Percentiles rank a stretch among this genome's conserved stretches.
These are phyloP conservation scores for Magnolia kwangsiensis DNA, from an alignment of 164 flowering plant genomes.

Conservation along the genomic window DNA sequence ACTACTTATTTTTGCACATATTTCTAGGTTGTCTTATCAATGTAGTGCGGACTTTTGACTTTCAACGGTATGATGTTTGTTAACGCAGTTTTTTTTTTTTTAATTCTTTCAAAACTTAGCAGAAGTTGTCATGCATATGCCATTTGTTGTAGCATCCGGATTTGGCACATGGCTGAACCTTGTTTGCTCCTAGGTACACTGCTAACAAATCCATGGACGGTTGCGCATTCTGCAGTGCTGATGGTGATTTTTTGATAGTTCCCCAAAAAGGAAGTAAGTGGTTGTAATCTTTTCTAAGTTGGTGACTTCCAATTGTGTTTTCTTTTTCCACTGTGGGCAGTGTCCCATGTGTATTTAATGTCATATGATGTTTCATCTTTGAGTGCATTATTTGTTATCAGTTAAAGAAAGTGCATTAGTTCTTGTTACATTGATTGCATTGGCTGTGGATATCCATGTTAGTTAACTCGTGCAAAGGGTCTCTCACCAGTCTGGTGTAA, in stretches of 20 bases:
- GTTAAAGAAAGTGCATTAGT: neutral
- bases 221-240: constrained; percentile 93
- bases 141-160: neutral
- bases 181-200: constrained; percentile 57
- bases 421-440: neutral
- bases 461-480: neutral
- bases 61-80: neutral
- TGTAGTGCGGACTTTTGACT: neutral
- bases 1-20: neutral
- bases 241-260: constrained; percentile 94
- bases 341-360: neutral
- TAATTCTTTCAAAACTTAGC: too few relatives aligned
- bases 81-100: too few relatives aligned
- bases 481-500: neutral
- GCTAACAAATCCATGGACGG: constrained; percentile 90
- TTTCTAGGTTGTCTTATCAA: neutral
- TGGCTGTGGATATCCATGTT: neutral
- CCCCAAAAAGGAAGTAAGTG: constrained; percentile 94
- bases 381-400: neutral
- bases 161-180: neutral
- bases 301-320: neutral
- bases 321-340: neutral
- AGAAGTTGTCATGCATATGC: neutral
- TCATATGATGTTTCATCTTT: neutral
- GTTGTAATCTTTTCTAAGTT: constrained; percentile 2